phyloP scores from a whole-genome alignment of 164 flowering plant genomes.

The Berberis thunbergii region DNA sequence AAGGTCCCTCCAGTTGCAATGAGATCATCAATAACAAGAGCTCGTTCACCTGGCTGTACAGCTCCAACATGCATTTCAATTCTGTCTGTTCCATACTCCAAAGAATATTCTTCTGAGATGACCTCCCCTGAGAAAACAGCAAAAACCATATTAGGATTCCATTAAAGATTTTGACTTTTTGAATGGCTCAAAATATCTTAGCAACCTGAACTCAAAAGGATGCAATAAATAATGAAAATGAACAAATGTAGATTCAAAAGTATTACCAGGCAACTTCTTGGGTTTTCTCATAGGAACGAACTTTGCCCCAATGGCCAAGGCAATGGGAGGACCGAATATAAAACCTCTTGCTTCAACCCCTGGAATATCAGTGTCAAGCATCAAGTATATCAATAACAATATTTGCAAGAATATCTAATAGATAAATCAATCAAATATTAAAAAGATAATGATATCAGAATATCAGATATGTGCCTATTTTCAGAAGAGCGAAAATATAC shows the following conservation, averaged over 20 bases:
- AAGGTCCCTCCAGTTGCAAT: slow-evolving; percentile 94
- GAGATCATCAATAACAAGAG: slow-evolving; percentile 89
- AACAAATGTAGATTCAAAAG: background rate
- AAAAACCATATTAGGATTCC: background rate
- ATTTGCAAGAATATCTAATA: too few species aligned
- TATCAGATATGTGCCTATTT: too few species aligned
- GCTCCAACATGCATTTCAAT: slow-evolving; percentile 98
- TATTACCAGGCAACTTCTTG: slow-evolving; percentile 77
- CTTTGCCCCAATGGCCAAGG: slow-evolving; percentile 94
- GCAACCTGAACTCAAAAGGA: too few species aligned
- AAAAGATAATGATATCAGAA: too few species aligned
- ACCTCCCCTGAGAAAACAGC: slow-evolving; percentile 51
- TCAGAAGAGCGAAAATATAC: too few species aligned
- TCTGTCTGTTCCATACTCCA: slow-evolving; percentile 95
- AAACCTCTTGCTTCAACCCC: slow-evolving; percentile 96
- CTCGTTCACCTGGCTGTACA: slow-evolving; percentile 67
- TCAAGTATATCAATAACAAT: too few species aligned
- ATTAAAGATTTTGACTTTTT: background rate
- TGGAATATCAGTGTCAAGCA: slow-evolving; percentile 7
- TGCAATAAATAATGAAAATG: too few species aligned
- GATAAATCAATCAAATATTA: too few species aligned
- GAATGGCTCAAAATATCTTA: too few species aligned
- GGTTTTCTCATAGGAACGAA: slow-evolving; percentile 97
- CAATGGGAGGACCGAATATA: slow-evolving; percentile 93
- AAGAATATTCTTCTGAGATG: slow-evolving; percentile 64